A percentile compares a stretch with the other conserved stretches of the same genome.
phyloP scores from a whole-genome alignment of 352 stramenopile species.

The Globisporangium lucens region DNA sequence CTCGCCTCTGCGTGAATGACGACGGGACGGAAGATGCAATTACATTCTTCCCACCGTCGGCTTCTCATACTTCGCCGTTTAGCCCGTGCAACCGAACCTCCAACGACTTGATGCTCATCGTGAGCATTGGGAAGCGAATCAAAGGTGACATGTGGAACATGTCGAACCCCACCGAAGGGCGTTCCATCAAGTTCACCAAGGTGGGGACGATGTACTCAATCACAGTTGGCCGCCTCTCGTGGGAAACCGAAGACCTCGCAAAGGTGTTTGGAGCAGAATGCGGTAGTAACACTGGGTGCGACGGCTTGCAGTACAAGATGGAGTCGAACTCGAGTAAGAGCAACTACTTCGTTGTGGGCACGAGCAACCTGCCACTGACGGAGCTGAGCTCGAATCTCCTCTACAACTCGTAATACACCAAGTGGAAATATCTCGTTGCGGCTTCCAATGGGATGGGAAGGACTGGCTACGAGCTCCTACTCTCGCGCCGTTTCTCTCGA shows the following conservation, averaged over 20 bases:
- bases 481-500: no score
- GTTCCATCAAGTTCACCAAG: no score
- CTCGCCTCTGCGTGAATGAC: slow-evolving; percentile 15
- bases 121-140: slow-evolving; percentile 10
- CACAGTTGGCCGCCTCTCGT: slow-evolving; percentile 7
- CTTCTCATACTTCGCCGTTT: no score
- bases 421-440: no score
- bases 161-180: background rate
- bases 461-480: no score
- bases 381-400: no score
- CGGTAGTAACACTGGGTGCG: background rate
- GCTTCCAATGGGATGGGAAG: no score
- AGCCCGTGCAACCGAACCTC: slow-evolving; percentile 1
- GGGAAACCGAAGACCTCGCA: slow-evolving; percentile 7
- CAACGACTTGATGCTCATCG: slow-evolving; percentile 17
- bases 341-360: background rate
- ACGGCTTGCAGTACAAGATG: background rate
- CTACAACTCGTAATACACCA: no score
- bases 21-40: slow-evolving; percentile 12
- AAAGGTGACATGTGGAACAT: slow-evolving; percentile 5
- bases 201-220: slow-evolving; percentile 6
- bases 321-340: background rate
- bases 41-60: background rate
- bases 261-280: background rate
- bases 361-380: background rate